Percentiles rank a stretch among this genome's conserved stretches.
Evolutionary conservation across 495 filamentous ascomycete genomes (phyloP).

Genomic region (Melanomma pulvis-pyrius): DNA sequence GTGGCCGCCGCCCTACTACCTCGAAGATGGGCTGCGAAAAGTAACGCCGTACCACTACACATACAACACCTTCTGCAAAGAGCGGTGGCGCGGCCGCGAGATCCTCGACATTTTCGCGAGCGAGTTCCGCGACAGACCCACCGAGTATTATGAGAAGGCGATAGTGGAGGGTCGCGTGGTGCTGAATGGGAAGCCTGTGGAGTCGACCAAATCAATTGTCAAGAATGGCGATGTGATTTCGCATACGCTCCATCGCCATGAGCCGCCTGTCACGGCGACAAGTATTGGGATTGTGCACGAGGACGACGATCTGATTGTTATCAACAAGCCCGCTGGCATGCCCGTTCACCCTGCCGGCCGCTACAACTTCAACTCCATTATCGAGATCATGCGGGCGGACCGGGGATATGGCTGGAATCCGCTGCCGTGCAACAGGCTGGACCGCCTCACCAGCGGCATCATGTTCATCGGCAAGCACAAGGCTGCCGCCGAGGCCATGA

Average conservation of each 20-base stretch:
- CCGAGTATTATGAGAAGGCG: conserved; percentile 86
- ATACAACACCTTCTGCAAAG: conserved; percentile 91
- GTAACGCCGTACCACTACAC: conserved; percentile 91
- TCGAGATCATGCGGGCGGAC: conserved; percentile 89
- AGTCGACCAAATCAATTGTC: conserved; percentile 59
- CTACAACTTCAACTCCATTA: conserved; percentile 90
- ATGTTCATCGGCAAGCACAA: conserved; percentile 94
- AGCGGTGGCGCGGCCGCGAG: conserved; percentile 77
- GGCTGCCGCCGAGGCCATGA: conserved; percentile 76
- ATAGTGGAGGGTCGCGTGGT: conserved; percentile 74
- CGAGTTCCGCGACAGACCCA: conserved; percentile 84
- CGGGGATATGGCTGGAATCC: conserved; percentile 70
- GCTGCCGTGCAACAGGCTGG: conserved; percentile 88
- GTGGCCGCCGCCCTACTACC: conserved; percentile 72
- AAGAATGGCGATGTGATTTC: conserved; percentile 85
- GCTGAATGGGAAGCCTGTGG: conserved; percentile 68
- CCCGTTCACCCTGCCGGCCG: conserved; percentile 94
- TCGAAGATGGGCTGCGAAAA: conserved; percentile 77
- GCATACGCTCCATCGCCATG: conserved; percentile 93
- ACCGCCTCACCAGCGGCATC: conserved; percentile 88
- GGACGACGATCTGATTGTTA: conserved; percentile 87
- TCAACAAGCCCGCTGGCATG: conserved; percentile 93
- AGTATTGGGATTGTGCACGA: conserved; percentile 84
- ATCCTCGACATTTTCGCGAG: conserved; percentile 78
- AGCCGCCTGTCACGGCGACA: conserved; percentile 84